A percentile compares a stretch with the other conserved stretches of the same genome.
phyloP scores from a whole-genome alignment of 345 rosid genomes.

The Aethionema arabicum region DNA sequence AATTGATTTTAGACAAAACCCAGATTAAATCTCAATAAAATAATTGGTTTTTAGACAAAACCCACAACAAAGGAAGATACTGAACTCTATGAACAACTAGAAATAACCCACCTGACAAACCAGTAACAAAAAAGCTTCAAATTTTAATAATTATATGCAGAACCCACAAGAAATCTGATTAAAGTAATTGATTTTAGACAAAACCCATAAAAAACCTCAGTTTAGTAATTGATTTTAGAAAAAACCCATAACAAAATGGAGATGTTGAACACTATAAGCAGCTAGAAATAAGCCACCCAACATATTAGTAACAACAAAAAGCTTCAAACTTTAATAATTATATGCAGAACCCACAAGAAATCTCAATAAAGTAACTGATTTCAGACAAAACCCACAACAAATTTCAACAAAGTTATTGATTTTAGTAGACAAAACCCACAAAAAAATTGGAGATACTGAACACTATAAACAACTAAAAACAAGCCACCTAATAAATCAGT shows the following conservation, averaged over 20 bases:
- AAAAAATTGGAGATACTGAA: background rate
- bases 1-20: background rate
- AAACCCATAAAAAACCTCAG: background rate
- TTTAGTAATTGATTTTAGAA: background rate
- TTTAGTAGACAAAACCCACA: background rate
- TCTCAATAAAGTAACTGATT: background rate
- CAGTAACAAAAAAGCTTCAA: background rate
- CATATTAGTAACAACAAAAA: background rate
- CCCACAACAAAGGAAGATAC: background rate
- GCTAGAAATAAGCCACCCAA: too few species aligned
- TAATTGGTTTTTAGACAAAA: background rate
- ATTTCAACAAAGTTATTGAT: too few species aligned
- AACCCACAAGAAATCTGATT: conserved; percentile 6
- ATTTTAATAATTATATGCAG: conserved; percentile 13
- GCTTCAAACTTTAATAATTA: conserved; percentile 11
- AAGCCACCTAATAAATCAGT: too few species aligned
- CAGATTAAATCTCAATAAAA: too few species aligned
- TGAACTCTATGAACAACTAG: too few species aligned
- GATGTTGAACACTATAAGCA: too few species aligned
- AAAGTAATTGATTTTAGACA: background rate
- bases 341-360: conserved; percentile 12
- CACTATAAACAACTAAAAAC: too few species aligned
- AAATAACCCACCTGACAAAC: too few species aligned
- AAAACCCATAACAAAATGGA: background rate
- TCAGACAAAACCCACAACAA: background rate